Evolutionary conservation across 176 grass and related monocot genomes (phyloP), one percentile per base, ranked within the genome.

Genomic region (Echinochloa phyllopogon): DNA sequence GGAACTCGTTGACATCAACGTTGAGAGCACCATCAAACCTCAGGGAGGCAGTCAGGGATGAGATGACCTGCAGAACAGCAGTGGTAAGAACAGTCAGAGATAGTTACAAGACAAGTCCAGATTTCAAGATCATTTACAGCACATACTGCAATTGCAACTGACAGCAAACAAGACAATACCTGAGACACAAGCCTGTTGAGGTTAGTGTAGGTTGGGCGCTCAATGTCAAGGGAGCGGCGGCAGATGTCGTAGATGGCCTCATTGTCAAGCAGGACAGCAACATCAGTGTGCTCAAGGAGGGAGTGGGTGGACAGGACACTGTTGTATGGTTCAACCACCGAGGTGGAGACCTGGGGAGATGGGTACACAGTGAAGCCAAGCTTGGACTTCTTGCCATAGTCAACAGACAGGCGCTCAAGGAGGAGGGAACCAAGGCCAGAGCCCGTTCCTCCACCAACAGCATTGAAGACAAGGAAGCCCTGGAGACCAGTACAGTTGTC

Each of bases 331-430:
- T 90, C 88, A 61, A 90, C 88, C 36, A 90, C 88, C 6, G 84
- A 90, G 74, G 88, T 90, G n/a, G 88, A 90, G 23, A 90, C 88
- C 84, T 90, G 88, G n/a, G 88, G 88, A 3, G 88, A 90, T 1
- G 88, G 88, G 88, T 90, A 90, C 59, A 90, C 80, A 21, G 88
- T 90, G 79, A 90, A 90, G 14, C 88, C 88, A 1, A 90, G 84
- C 84, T 90, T 90, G 79, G 88, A 90, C 79, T 90, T 90, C 79
- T 90, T 90, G 75, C 84, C 88, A 18, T 90, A 90, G 49, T 90
- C 88, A 20, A 90, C 88, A 68, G 88, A 90, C 6, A 90, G 79
- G 0, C 88, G 79, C 79, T 90, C 88, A 33, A 90, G 84, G 33
- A 90, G 88, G 39, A 90, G 88, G 12, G 88, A 90, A 37, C 88